Base-by-base conservation (phyloP, 1,139 yeast genomes). In the Suhomyces ambrosiae region DNA sequence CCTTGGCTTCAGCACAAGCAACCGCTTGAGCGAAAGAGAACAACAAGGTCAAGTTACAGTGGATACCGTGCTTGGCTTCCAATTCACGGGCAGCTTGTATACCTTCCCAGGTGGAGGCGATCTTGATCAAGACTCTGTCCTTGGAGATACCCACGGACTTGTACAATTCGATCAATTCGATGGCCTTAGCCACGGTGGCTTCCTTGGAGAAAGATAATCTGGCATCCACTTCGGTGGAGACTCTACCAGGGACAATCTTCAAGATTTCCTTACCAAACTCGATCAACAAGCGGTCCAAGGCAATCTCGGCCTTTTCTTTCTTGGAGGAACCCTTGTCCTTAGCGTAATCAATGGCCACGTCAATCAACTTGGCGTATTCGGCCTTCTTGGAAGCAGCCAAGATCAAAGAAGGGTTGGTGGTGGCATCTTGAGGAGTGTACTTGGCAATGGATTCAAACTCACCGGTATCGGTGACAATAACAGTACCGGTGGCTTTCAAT, bases 81-180 rank as follows among this genome's bases (percentile, higher is more conserved):
- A 94, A 80, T 68, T 86, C 96, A 65, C 83, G 81, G 44, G 99
- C 98, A 56, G 98, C 98, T 72, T 88, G 96, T 65, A 92, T 92
- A 78, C 98, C 98, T 75, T 92, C 98, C 88, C 94, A 92, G 52
- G 98, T 92, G 48, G 97, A 86, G 47, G 98, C 98, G 56, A 94
- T 80, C 81, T 92, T 92, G 71, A 92, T 94, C 63, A 92, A 79
- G 46, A 92, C 80, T 68, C 97, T 80, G 49, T 90, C 96, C 76
- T 86, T 88, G 50, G 70, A 60, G 57, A 92, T 84, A 53, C 97
- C 97, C 60, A 78, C 76, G 47, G 80, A 71, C 74, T 87, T 76
- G 80, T 90, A 90, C 53, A 90, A 78, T 37, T 76, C 81, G 60
- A 90, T 90, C 73, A 90, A 79, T 63, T 86, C 82, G 48, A 87